Base-by-base conservation (phyloP, 352 stramenopile species). In the Plasmopara halstedii region DNA sequence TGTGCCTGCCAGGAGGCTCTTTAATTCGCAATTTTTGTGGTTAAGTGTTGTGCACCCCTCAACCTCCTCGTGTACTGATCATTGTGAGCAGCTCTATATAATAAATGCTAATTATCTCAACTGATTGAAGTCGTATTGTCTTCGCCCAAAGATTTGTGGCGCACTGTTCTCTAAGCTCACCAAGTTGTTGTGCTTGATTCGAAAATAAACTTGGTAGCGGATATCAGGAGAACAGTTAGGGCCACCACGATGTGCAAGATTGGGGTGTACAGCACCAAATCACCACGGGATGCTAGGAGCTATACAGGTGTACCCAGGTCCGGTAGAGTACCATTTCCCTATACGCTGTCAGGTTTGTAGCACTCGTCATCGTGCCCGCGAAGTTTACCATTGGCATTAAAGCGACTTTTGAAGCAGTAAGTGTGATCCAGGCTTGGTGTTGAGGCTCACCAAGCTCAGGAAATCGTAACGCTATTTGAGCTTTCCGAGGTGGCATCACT, bases 151-250 rank as follows among this genome's bases (percentile, higher is more conserved):
- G 42, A 33, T 83, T 46, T 2, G 41, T 42, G 2, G 7, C 15
- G 7, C 60, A 63, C 4, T 53, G 25, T 3, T 49, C 20, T 32
- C 81, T 58, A 5, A 73, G 61, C 7, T 36, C 41, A 14, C 67
- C 51, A 31, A 87, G 59, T 15, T 68, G 48, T 14, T 71, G 59
- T 91, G 76, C 59, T 88, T 91, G 46, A 91, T 67, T 20, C 79
- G 79, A 35, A 88, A 88, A 70, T 88, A 88, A 9, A 91, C 46
- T 58, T 88, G 79, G 46, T 91, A 91, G 18, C 76, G 74, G 33
- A 91, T 77, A 45, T 91, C 69, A 0, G 72, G 76, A 2, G 74
- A 88, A 42, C 88, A 91, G 62, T 88, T 91, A 40, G 85, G 77
- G 1, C 79, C 76, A 37, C 76, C 79, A 29, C 76, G 73, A 31